Evolutionary conservation across 768 basidiomycete species (phyloP).

Genomic region (Auricularia cornea): DNA sequence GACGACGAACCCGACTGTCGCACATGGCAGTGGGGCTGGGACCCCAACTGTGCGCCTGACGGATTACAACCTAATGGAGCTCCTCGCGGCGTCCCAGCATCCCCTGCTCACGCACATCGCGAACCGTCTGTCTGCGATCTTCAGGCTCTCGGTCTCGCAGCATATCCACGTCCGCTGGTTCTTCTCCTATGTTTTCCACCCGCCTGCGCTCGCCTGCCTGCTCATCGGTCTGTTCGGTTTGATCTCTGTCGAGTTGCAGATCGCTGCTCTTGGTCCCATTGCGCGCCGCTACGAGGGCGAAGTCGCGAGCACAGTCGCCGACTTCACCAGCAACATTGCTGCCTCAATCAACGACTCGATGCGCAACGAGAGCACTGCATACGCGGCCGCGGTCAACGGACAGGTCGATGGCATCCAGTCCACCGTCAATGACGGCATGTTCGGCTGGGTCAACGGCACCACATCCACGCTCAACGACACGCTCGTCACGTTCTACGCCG

Average conservation of each 20-base stretch:
- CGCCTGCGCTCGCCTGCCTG: constrained; percentile 83
- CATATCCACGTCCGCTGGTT: constrained; percentile 77
- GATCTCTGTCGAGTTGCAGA: constrained; percentile 78
- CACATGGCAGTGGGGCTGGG: constrained; percentile 23
- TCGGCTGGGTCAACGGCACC: constrained; percentile 92
- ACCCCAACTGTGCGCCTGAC: constrained; percentile 52
- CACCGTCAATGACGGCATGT: constrained; percentile 76
- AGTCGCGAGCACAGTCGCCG: constrained; percentile 49
- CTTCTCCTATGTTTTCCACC: constrained; percentile 83
- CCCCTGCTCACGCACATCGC: constrained; percentile 64
- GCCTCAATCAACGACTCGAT: constrained; percentile 74
- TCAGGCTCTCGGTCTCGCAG: constrained; percentile 52
- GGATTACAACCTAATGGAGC: constrained; percentile 72
- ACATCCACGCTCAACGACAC: constrained; percentile 83
- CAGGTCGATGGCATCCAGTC: constrained; percentile 63
- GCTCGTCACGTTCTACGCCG: constrained; percentile 76
- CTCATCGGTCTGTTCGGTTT: constrained; percentile 90
- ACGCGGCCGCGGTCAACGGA: constrained; percentile 68
- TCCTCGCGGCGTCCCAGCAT: constrained; percentile 59
- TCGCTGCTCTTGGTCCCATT: constrained; percentile 69
- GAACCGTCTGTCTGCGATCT: constrained; percentile 39
- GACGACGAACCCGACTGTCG: constrained; percentile 59
- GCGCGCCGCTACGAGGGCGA: constrained; percentile 56
- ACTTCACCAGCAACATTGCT: constrained; percentile 65
- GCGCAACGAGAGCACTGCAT: constrained; percentile 68